phyloP scores from a whole-genome alignment of 2,329 filamentous ascomycete species.

The Aspergillus tamarii region DNA sequence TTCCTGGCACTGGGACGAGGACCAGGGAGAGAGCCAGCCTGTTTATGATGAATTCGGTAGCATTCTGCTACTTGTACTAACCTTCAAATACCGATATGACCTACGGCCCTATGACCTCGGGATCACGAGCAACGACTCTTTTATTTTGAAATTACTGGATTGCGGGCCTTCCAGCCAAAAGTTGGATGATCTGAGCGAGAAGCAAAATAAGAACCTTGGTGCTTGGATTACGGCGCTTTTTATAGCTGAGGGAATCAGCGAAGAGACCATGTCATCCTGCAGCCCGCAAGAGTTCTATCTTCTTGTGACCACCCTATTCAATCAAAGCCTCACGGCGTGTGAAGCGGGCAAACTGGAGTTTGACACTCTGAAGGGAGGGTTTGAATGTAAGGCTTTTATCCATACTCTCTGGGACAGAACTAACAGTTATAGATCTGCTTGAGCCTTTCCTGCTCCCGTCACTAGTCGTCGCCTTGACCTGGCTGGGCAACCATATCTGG shows the following conservation, averaged over 20 bases:
- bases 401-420: constrained; percentile 4
- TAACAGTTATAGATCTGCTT: constrained; percentile 54
- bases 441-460: constrained; percentile 67
- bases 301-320: constrained; percentile 64
- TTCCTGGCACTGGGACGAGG: constrained; percentile 67
- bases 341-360: constrained; percentile 58
- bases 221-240: constrained; percentile 66
- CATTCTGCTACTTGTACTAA: constrained; percentile 61
- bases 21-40: constrained; percentile 66
- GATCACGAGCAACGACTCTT: constrained; percentile 53
- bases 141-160: constrained; percentile 59
- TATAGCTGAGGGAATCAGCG: constrained; percentile 64
- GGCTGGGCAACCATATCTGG: constrained; percentile 62
- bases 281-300: constrained; percentile 67
- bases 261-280: constrained; percentile 67
- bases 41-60: constrained; percentile 69
- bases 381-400: constrained; percentile 57
- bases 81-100: constrained; percentile 61
- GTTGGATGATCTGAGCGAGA: constrained; percentile 55
- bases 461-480: constrained; percentile 60
- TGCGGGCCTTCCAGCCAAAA: constrained; percentile 50
- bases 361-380: constrained; percentile 62
- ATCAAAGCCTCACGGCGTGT: constrained; percentile 63
- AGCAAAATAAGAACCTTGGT: constrained; percentile 60
- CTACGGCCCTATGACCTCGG: constrained; percentile 57